Percentiles rank a stretch among this genome's conserved stretches.
These are phyloP conservation scores for Phytophthora macrochlamydospora DNA, from an alignment of 352 stramenopile species.

Conservation along the genomic window DNA sequence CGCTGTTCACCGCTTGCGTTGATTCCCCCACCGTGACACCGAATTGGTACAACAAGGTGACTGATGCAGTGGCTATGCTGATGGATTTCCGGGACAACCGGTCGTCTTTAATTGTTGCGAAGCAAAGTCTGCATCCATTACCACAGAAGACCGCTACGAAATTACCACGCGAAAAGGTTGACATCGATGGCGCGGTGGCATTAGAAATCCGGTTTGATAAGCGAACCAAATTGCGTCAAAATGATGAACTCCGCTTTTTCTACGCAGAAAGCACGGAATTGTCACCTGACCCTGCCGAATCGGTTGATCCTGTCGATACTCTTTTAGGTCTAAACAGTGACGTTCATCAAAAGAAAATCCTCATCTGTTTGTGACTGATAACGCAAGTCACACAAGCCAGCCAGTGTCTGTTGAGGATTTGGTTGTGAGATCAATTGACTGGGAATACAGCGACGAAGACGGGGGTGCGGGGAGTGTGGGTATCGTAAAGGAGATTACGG, in stretches of 20 bases:
- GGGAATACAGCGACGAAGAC: slow-evolving; percentile 79
- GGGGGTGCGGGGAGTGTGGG: slow-evolving; percentile 63
- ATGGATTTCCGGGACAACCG: slow-evolving; percentile 59
- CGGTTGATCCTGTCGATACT: slow-evolving; percentile 1
- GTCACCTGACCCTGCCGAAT: slow-evolving; percentile 1
- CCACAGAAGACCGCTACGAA: background rate
- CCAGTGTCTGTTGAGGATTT: slow-evolving; percentile 50
- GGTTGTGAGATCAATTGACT: slow-evolving; percentile 69
- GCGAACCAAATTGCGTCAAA: slow-evolving; percentile 47
- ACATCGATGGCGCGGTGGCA: slow-evolving; percentile 54
- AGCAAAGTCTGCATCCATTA: slow-evolving; percentile 61
- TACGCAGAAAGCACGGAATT: background rate
- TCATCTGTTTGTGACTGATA: slow-evolving; percentile 48
- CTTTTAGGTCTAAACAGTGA: slow-evolving; percentile 46
- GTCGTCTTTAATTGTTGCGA: slow-evolving; percentile 35
- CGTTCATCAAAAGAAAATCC: slow-evolving; percentile 29
- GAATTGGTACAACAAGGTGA: slow-evolving; percentile 67
- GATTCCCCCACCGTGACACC: slow-evolving; percentile 36
- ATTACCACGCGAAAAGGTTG: slow-evolving; percentile 26
- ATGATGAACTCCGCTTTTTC: slow-evolving; percentile 37
- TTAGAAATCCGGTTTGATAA: slow-evolving; percentile 78
- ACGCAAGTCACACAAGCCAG: slow-evolving; percentile 23
- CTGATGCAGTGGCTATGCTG: slow-evolving; percentile 60
- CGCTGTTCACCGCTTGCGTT: slow-evolving; percentile 42
- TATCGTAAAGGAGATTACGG: slow-evolving; percentile 55